These are phyloP conservation scores for Pleurotus djamor DNA, from an alignment of 768 basidiomycete species.

Conservation along the genomic window DNA sequence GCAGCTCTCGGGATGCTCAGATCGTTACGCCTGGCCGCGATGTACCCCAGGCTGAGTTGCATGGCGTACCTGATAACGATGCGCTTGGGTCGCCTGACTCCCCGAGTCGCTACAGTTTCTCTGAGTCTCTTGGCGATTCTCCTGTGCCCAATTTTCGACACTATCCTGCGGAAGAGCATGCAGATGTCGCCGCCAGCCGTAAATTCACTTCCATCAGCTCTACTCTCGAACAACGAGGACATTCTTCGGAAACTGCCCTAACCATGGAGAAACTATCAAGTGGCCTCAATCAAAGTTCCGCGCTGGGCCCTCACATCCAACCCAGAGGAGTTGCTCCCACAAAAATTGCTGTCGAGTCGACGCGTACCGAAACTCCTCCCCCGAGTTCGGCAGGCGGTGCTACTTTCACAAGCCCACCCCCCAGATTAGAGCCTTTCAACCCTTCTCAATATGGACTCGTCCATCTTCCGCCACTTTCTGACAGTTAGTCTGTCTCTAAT, in stretches of 20 bases:
- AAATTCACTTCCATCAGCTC: neutral
- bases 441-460: slow-evolving; percentile 38
- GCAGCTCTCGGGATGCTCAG: neutral
- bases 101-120: neutral
- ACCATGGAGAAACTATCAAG: slow-evolving; percentile 1
- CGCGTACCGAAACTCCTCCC: neutral
- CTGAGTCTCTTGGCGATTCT: neutral
- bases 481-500: neutral
- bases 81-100: neutral
- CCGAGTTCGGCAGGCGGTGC: neutral
- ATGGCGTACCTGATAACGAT: too few species aligned
- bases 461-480: slow-evolving; percentile 33
- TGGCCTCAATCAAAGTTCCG: neutral
- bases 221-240: neutral
- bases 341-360: neutral
- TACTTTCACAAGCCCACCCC: neutral
- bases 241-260: neutral
- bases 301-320: neutral
- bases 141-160: neutral
- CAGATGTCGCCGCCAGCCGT: neutral
- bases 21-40: neutral
- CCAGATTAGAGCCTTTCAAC: slow-evolving; percentile 27
- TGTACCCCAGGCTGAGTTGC: too few species aligned
- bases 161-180: neutral
- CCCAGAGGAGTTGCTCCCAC: neutral